Base-by-base conservation (phyloP, 306 rosid genomes). In the Carpinus fangiana region DNA sequence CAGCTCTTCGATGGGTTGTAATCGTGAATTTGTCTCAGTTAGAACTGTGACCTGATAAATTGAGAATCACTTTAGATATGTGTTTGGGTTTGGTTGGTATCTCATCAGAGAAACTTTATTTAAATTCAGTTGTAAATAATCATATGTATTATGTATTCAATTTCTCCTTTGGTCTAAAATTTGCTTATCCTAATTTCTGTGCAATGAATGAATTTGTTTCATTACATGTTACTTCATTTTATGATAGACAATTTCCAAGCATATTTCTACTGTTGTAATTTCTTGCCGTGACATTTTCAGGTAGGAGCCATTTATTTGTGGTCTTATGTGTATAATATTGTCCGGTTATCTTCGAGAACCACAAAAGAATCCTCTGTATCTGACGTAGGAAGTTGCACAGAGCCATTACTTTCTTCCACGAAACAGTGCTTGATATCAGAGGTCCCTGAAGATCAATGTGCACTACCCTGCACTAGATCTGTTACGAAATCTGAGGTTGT, bases 311-410 rank as follows among this genome's bases (percentile, higher is more conserved):
- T 87, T 62, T 87, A 67, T 60, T 20, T 85, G 48, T 89, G 91
- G 93, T 83, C 91, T 1, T 89, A 81, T 18, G 91, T 89, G 20
- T 89, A 85, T 79, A 89, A 87, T 77, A 78, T 89, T 18, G 82
- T 89, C 23, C 77, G 91, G 74, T 23, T 89, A 51, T 87, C 88
- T 72, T 72, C 89, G 20, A 78, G 31, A 50, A 56, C 34, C 61
- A 54, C 17, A 43, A 69, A 34, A 23, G 75, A 36, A 60, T 76
- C 87, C 78, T 67, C 81, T 48, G 6, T 16, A 34, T 62, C 77
- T 46, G 77, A 74, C 21, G 72, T 50, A 3, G 70, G 21, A 18
- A 78, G 73, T 73, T 71, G n/a, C 61, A 75, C 59, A 20, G 82
- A 89, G 68, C 89, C 86, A 9, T 74, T 79, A 70, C 90, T 84